Evolutionary conservation across 2,329 filamentous ascomycete species (phyloP).

Genomic region (Aureobasidium leucospermi): DNA sequence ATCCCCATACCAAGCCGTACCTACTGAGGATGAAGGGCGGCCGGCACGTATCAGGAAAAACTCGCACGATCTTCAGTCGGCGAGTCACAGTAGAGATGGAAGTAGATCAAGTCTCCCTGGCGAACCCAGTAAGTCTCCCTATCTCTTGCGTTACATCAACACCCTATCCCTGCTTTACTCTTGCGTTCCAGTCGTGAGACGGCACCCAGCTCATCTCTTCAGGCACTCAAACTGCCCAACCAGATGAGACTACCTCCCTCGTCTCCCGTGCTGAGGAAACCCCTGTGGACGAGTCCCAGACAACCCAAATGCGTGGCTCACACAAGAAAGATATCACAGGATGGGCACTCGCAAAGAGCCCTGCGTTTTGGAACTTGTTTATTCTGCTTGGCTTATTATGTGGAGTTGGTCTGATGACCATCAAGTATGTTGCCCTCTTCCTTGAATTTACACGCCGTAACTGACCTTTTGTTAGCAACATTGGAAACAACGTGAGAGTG

Average conservation of each 20-base stretch:
- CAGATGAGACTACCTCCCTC: conserved; percentile 74
- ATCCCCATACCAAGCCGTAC: conserved; percentile 50
- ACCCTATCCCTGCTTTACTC: not conserved
- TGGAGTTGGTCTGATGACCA: conserved; percentile 94
- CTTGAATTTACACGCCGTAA: not conserved
- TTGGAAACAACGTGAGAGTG: conserved; percentile 61
- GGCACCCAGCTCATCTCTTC: conserved; percentile 13
- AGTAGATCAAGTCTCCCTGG: conserved; percentile 30
- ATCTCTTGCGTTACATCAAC: not conserved
- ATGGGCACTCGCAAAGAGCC: conserved; percentile 59
- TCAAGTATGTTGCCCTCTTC: conserved; percentile 64
- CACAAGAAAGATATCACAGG: conserved; percentile 88
- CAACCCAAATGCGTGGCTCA: conserved; percentile 60
- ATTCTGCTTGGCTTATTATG: conserved; percentile 81
- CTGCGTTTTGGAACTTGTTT: conserved; percentile 90
- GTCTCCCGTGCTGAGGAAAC: conserved; percentile 56
- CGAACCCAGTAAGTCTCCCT: conserved; percentile 57
- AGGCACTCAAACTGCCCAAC: conserved; percentile 28
- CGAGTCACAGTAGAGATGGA: conserved; percentile 33
- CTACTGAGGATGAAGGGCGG: conserved; percentile 39
- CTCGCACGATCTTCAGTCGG: conserved; percentile 39
- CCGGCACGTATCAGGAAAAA: conserved; percentile 36
- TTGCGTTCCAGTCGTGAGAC: not conserved
- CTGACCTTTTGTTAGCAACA: conserved; percentile 59
- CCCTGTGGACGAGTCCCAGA: conserved; percentile 37